phyloP scores from a whole-genome alignment of 2,329 filamentous ascomycete genomes.

The Spiromastix sp. region DNA sequence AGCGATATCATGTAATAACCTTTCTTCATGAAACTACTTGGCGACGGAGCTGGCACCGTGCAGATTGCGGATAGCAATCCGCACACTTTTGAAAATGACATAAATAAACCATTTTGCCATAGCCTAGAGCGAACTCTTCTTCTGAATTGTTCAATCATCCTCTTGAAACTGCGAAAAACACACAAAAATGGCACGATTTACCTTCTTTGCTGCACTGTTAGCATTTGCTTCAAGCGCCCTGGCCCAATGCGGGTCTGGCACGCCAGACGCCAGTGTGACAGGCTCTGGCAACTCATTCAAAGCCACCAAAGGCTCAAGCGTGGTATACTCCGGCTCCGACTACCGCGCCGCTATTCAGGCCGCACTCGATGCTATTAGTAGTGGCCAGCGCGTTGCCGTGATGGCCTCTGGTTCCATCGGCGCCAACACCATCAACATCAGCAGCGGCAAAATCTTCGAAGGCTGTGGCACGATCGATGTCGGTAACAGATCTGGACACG shows the following conservation, averaged over 20 bases:
- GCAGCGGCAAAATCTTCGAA: slow-evolving; percentile 47
- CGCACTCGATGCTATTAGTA: slow-evolving; percentile 41
- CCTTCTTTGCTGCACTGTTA: slow-evolving; percentile 30
- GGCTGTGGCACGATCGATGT: slow-evolving; percentile 48
- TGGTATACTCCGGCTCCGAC: slow-evolving; percentile 43
- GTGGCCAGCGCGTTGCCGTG: slow-evolving; percentile 34
- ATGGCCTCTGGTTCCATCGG: slow-evolving; percentile 31
- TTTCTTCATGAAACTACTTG: no score
- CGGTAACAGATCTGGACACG: slow-evolving; percentile 32
- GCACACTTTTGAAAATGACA: no score
- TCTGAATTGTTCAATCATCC: no score
- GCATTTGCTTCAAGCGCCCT: slow-evolving; percentile 30
- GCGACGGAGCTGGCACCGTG: no score
- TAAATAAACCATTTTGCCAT: no score
- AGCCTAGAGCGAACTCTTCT: no score
- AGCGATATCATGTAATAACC: no score
- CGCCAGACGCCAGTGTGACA: slow-evolving; percentile 38
- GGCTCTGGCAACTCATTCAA: slow-evolving; percentile 40
- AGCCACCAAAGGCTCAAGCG: slow-evolving; percentile 34
- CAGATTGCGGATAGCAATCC: no score
- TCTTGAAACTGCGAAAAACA: background rate
- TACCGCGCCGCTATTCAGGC: slow-evolving; percentile 33
- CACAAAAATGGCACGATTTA: slow-evolving; percentile 26
- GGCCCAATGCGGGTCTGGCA: slow-evolving; percentile 41
- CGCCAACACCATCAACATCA: slow-evolving; percentile 21